phyloP scores from a whole-genome alignment of 2,329 filamentous ascomycete genomes.

The Ophiostoma ulmi region DNA sequence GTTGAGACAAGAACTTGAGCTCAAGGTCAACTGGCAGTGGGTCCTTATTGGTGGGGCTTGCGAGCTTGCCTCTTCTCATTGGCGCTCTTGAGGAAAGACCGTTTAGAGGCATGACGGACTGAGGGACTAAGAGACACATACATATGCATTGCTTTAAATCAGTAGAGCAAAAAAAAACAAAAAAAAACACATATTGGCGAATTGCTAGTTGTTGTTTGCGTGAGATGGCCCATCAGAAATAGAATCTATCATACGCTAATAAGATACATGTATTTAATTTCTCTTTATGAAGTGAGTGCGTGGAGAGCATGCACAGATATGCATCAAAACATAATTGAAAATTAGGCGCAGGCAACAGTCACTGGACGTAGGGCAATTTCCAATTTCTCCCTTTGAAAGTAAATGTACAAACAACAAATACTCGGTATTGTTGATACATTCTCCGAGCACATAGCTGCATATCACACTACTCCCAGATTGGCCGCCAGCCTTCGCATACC shows the following conservation, averaged over 20 bases:
- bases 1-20: neutral
- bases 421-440: neutral
- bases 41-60: neutral
- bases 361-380: neutral
- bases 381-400: neutral
- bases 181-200: neutral
- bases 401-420: neutral
- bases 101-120: neutral
- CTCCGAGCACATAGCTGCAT: neutral
- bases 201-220: no score
- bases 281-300: no score
- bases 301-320: neutral
- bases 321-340: neutral
- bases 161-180: no score
- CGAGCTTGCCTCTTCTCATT: neutral
- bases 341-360: neutral
- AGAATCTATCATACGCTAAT: no score
- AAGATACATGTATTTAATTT: no score
- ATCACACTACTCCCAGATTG: no score
- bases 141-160: no score
- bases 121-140: neutral
- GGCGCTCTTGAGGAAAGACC: neutral
- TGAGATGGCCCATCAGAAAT: no score
- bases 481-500: neutral
- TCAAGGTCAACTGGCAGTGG: conserved; percentile 1